Conservation (phyloP, 441 rosid species). For the Bocquillonia castaneifolia region DNA sequence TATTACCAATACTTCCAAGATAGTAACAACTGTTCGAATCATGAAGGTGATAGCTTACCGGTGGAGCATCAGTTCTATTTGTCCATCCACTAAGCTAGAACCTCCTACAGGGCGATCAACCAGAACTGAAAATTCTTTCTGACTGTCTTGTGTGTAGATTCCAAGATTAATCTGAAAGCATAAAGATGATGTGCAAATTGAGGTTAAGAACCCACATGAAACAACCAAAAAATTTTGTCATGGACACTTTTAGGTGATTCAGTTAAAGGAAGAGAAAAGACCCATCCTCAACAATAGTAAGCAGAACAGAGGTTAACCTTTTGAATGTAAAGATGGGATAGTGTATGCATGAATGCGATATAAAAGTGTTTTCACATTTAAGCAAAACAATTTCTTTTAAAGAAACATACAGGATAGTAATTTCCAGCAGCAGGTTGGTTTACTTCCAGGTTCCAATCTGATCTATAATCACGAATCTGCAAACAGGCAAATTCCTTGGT, state of each 20-base stretch:
- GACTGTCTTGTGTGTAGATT: slow-evolving; percentile 63
- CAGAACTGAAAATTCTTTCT: slow-evolving; percentile 77
- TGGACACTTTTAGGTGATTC: background rate
- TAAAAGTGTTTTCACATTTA: background rate
- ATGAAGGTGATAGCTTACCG: slow-evolving; percentile 41
- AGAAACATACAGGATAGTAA: slow-evolving; percentile 82
- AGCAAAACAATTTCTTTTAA: slow-evolving; percentile 3
- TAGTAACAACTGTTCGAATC: slow-evolving; percentile 5
- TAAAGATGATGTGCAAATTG: slow-evolving; percentile 9
- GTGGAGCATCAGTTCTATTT: slow-evolving; percentile 95
- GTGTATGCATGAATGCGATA: background rate
- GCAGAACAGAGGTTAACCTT: background rate
- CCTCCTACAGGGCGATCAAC: slow-evolving; percentile 94
- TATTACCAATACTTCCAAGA: slow-evolving; percentile 8
- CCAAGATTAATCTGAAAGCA: slow-evolving; percentile 81
- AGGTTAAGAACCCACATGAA: background rate
- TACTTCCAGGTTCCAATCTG: slow-evolving; percentile 94
- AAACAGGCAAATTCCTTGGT: slow-evolving; percentile 13
- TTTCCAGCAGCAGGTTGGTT: slow-evolving; percentile 93
- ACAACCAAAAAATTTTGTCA: background rate
- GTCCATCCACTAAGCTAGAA: slow-evolving; percentile 83
- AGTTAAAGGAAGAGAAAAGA: background rate
- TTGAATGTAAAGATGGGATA: background rate
- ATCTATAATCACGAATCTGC: slow-evolving; percentile 91
- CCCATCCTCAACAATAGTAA: background rate